A percentile compares a stretch with the other conserved stretches of the same genome.
phyloP scores from a whole-genome alignment of 2,329 filamentous ascomycete genomes.

The Corynespora cassiicola region DNA sequence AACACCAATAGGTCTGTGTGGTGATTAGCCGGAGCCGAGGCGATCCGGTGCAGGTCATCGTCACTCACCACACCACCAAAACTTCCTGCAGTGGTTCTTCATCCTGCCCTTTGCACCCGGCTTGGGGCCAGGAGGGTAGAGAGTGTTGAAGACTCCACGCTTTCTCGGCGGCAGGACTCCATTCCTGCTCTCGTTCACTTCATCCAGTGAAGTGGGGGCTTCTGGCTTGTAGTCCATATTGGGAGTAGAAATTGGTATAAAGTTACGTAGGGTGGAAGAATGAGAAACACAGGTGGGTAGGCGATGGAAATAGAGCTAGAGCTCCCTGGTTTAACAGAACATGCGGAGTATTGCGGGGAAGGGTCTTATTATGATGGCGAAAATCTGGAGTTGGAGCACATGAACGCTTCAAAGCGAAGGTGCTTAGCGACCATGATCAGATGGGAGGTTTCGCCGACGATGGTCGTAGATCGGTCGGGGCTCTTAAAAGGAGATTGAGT shows the following conservation, averaged over 20 bases:
- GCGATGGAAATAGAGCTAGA: constrained; percentile 5
- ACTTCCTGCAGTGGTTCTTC: constrained; percentile 46
- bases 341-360: constrained; percentile 35
- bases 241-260: background rate
- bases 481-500: constrained; percentile 29
- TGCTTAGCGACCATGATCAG: constrained; percentile 21
- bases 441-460: constrained; percentile 23
- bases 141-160: constrained; percentile 38
- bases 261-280: constrained; percentile 7
- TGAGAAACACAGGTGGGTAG: constrained; percentile 6
- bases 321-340: constrained; percentile 6
- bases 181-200: constrained; percentile 18
- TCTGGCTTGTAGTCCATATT: constrained; percentile 33
- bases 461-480: constrained; percentile 20
- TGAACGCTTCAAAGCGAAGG: constrained; percentile 24
- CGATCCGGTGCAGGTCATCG: too few relatives aligned
- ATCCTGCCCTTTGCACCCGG: constrained; percentile 37
- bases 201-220: constrained; percentile 16
- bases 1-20: constrained; percentile 54
- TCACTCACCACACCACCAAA: constrained; percentile 48
- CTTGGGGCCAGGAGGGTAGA: constrained; percentile 41
- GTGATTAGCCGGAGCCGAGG: constrained; percentile 7
- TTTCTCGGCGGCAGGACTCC: constrained; percentile 24
- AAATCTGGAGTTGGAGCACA: constrained; percentile 28
- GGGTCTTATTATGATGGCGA: constrained; percentile 20